These are phyloP conservation scores for Hygrophoropsis aurantiaca DNA, from an alignment of 768 basidiomycete species.

Conservation along the genomic window DNA sequence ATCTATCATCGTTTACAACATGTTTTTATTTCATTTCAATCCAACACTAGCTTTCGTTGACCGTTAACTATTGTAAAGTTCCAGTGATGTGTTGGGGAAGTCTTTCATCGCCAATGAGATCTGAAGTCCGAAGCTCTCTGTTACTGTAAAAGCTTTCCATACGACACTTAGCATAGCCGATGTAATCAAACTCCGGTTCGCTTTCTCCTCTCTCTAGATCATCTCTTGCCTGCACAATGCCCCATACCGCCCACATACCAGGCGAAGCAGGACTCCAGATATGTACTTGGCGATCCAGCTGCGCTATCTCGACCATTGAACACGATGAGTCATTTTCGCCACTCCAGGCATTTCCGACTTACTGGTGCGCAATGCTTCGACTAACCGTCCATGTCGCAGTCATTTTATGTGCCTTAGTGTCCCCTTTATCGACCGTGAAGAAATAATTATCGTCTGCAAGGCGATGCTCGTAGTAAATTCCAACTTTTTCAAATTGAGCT, in stretches of 20 bases:
- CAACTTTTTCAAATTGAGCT: conserved; percentile 56
- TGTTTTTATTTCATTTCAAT: conserved; percentile 48
- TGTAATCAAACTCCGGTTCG: conserved; percentile 86
- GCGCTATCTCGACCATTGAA: too few relatives aligned
- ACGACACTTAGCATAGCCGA: conserved; percentile 74
- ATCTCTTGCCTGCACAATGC: conserved; percentile 85
- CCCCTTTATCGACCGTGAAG: too few relatives aligned
- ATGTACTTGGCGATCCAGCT: conserved; percentile 75
- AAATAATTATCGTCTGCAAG: conserved; percentile 91
- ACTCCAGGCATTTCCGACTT: too few relatives aligned
- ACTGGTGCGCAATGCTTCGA: too few relatives aligned
- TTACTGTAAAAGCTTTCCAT: conserved; percentile 63
- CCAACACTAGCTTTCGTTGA: conserved; percentile 33
- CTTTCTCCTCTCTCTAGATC: conserved; percentile 56
- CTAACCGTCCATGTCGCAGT: too few relatives aligned
- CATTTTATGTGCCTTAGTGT: too few relatives aligned
- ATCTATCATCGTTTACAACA: conserved; percentile 23
- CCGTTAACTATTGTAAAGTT: too few relatives aligned
- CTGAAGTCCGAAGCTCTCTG: conserved; percentile 50
- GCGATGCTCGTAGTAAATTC: conserved; percentile 87
- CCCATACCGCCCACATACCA: conserved; percentile 95
- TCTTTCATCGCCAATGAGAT: conserved; percentile 16
- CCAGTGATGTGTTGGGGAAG: too few relatives aligned
- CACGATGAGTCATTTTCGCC: too few relatives aligned
- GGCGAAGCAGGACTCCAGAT: conserved; percentile 91